Base-by-base conservation (phyloP, 179 eudicot species). In the Gypsophila paniculata region DNA sequence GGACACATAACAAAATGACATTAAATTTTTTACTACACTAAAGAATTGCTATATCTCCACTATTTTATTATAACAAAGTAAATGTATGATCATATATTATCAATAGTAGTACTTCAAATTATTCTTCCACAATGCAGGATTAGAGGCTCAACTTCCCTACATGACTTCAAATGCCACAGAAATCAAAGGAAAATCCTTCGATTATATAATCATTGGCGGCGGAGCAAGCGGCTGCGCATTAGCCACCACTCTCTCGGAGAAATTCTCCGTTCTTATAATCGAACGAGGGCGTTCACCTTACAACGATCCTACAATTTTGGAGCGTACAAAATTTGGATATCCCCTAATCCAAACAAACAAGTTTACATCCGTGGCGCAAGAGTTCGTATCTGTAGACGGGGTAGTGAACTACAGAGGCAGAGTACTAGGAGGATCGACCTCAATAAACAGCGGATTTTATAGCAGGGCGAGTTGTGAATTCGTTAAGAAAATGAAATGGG, bases 221-320 rank as follows among this genome's bases (percentile, higher is more conserved):
- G 87, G 87, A 55, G 75, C 86, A 18, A 61, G 75, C 14, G 85
- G 85, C 38, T 84, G 87, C 59, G 79, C 87, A 0, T 58, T 84
- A 64, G 85, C 87, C 0, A 81, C 85, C 10, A 82, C 85, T 3
- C 85, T 84, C 52, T 84, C 87, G 0, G 72, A 81, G 34, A 82
- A 65, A 10, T 82, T 67, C 81, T 76, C 83, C 0, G 83, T 84
- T 17, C 81, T 84, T 6, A 72, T 84, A 29, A 65, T 84, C 39
- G 87, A 84, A 61, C 76, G 85, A 65, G 85, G 87, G 2, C 80
- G 79, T 60, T 81, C 83, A 4, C 87, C 85, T 23, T 82, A 81
- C 12, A 62, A 72, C 11, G 42, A 81, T 23, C 85, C 87, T 1
- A 64, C 73, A 9, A 54, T 83, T 4, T 10, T 61, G 12, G 72